Conservation (phyloP, 202 grass and related monocot species). For the Digitaria exilis region DNA sequence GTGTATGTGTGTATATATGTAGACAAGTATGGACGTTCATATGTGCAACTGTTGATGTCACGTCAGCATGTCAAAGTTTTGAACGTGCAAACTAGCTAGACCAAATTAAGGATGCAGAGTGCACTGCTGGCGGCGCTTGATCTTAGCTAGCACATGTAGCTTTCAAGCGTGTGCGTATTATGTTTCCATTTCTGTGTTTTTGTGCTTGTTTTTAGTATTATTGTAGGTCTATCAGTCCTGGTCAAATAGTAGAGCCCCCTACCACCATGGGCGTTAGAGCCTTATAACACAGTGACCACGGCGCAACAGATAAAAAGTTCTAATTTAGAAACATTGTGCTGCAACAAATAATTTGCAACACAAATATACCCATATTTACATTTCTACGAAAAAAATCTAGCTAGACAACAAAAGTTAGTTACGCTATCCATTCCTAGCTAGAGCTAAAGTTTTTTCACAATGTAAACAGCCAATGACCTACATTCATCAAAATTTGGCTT, state of each 20-base stretch:
- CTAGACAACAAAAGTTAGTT: not conserved
- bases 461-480: not conserved
- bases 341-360: not conserved
- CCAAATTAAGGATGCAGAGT: conserved; percentile 15
- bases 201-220: conserved; percentile 9
- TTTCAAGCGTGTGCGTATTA: conserved; percentile 21
- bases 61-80: conserved; percentile 17
- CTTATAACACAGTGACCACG: conserved; percentile 6
- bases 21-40: conserved; percentile 17
- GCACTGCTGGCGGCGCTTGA: conserved; percentile 26
- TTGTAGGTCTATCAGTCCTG: conserved; percentile 36
- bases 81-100: conserved; percentile 35
- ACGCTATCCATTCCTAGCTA: not conserved
- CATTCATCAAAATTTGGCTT: not conserved
- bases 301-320: too few species aligned
- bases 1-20: too few species aligned
- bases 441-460: not conserved
- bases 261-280: not conserved
- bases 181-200: not conserved
- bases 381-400: not conserved
- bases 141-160: conserved; percentile 32
- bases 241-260: conserved; percentile 14
- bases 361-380: not conserved
- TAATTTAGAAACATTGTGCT: too few species aligned
- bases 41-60: conserved; percentile 29